A percentile compares a stretch with the other conserved stretches of the same genome.
Conservation (phyloP, 2,329 filamentous ascomycete genomes). For the Ophiosphaerella herpotricha region DNA sequence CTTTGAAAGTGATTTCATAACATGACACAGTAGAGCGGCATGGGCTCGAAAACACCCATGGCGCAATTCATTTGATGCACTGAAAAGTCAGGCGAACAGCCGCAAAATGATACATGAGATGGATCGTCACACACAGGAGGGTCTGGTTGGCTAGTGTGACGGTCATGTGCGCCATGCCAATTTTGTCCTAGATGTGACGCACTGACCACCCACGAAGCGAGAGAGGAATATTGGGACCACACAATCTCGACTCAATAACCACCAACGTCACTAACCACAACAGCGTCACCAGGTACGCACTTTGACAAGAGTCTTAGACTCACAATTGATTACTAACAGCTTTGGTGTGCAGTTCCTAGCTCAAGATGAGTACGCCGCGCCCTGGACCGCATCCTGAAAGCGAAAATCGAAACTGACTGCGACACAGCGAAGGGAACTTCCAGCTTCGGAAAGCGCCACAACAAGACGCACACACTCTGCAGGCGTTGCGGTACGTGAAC, state of each 20-base stretch:
- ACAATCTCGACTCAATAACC: neutral
- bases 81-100: too few species aligned
- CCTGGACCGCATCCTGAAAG: constrained; percentile 26
- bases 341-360: constrained; percentile 50
- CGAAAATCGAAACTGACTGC: constrained; percentile 51
- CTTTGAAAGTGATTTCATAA: too few species aligned
- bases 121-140: too few species aligned
- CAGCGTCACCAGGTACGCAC: constrained; percentile 44
- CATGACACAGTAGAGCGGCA: too few species aligned
- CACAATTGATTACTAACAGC: constrained; percentile 24
- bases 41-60: too few species aligned
- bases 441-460: constrained; percentile 82
- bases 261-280: constrained; percentile 40
- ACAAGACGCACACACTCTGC: constrained; percentile 98
- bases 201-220: neutral
- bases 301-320: neutral
- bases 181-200: neutral
- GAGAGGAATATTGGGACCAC: neutral
- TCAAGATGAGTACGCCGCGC: constrained; percentile 62
- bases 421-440: constrained; percentile 71
- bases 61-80: too few species aligned
- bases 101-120: too few species aligned
- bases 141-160: too few species aligned
- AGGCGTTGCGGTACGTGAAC: constrained; percentile 89
- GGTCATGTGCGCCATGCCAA: neutral